Base-by-base conservation (phyloP, 2,329 filamentous ascomycete species). In the Colletotrichum spinosum region DNA sequence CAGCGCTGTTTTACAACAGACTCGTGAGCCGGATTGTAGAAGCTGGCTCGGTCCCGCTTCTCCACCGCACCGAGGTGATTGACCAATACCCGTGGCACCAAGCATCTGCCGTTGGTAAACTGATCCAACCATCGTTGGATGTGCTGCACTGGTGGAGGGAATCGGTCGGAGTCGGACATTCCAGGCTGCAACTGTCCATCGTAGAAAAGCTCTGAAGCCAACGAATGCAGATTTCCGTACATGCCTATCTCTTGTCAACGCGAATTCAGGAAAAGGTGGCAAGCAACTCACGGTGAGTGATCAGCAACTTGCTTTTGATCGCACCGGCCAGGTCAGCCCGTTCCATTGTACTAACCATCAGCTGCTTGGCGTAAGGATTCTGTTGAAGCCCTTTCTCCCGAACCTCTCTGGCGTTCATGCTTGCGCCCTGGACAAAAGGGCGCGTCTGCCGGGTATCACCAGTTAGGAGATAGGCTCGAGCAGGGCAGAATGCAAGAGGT, bases 371-470 rank as follows among this genome's bases (percentile, higher is more conserved):
- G 4, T 64, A 67, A 9, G 44, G 37, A 8, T 67, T 60, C 4
- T 25, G 9, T 7, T 25, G 41, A 13, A 60, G 51, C 8, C 50
- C 51, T 41, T 60, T 64, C n/a, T 54, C 49, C 3, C 12, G 10
- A 38, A 45, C n/a, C 38, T 60, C 57, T 15, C 11, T 51, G 13
- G 9, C 35, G 3, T 33, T 50, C 25, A 42, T 51, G 11, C 10
- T 55, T 8, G 6, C 55, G 8, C 72, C 71, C 34, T 78, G 75
- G 17, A 81, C 77, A 34, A 77, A 84, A 0, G 82, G 82, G 6
- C 76, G 74, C 0, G 79, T 83, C 59, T 83, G 78, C 1, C 79
- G 76, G n/a, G 79, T 77, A 42, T 82, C 82, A 1, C 82, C 82
- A 0, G 79, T 80, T 50, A 82, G 78, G 2, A 84, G 79, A 80